Conservation (phyloP, 805 yeast species). For the Candida manassasensis region DNA sequence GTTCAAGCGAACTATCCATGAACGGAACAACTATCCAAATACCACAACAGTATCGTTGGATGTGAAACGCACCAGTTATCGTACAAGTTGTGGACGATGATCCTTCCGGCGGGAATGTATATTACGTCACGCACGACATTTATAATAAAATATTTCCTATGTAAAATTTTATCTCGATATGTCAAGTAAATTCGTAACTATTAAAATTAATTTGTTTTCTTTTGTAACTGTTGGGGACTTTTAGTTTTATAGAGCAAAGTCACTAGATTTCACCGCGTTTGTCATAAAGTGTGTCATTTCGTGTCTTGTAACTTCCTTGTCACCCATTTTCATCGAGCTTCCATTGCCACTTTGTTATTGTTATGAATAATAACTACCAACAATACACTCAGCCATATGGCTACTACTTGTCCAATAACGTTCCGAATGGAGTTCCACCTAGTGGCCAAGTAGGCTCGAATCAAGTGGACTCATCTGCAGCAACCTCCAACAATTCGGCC, state of each 20-base stretch:
- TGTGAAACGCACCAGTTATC: too few species aligned
- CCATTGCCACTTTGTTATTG: neutral
- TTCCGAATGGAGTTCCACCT: neutral
- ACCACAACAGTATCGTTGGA: too few species aligned
- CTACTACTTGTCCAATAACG: conserved; percentile 1
- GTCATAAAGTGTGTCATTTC: too few species aligned
- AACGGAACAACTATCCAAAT: too few species aligned
- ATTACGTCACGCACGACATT: conserved; percentile 2
- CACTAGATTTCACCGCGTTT: too few species aligned
- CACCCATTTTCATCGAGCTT: too few species aligned
- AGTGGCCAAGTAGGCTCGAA: conserved; percentile 1
- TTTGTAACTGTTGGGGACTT: too few species aligned
- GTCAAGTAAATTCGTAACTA: neutral
- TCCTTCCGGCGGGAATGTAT: too few species aligned
- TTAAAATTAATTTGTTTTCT: conserved; percentile 1
- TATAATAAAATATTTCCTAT: conserved; percentile 1
- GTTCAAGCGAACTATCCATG: too few species aligned
- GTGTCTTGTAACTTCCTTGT: too few species aligned
- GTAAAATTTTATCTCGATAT: neutral
- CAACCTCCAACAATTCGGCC: neutral
- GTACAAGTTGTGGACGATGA: too few species aligned
- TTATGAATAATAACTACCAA: conserved; percentile 4
- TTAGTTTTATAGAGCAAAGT: too few species aligned
- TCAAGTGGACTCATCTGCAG: neutral
- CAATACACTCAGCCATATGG: conserved; percentile 3